phyloP scores from a whole-genome alignment of 495 filamentous ascomycete species.

The Amorphotheca resinae region DNA sequence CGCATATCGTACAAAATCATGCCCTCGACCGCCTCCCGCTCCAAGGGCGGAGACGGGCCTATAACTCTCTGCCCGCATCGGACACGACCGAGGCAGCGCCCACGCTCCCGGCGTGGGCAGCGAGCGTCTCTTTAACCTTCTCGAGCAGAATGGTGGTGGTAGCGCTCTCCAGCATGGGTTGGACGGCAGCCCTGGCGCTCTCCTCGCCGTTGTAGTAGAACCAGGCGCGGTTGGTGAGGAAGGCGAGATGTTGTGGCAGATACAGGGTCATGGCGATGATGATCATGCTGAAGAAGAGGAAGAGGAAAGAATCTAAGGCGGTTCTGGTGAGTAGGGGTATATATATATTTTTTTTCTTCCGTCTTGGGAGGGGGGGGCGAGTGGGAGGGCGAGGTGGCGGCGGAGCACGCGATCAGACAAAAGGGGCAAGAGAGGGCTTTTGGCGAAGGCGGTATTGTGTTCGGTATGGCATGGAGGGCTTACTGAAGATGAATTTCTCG shows the following conservation, averaged over 20 bases:
- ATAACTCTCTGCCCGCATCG: conserved; percentile 10
- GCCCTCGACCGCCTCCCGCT: background rate
- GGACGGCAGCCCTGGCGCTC: conserved; percentile 24
- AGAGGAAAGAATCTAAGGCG: conserved; percentile 74
- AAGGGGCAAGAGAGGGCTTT: too few relatives aligned
- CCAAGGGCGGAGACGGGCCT: too few relatives aligned
- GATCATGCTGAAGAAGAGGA: conserved; percentile 75
- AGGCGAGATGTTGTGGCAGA: conserved; percentile 75
- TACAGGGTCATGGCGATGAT: conserved; percentile 79
- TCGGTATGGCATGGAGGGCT: conserved; percentile 4
- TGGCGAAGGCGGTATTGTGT: too few relatives aligned
- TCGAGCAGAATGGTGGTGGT: conserved; percentile 14
- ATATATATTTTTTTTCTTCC: too few relatives aligned
- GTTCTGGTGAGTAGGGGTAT: too few relatives aligned
- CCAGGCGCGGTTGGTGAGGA: conserved; percentile 70
- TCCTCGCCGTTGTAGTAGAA: conserved; percentile 89
- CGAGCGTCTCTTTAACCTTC: conserved; percentile 22
- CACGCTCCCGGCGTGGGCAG: too few relatives aligned
- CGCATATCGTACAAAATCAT: background rate
- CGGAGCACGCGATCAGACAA: background rate
- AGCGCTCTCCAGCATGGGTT: conserved; percentile 22
- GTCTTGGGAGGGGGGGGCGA: too few relatives aligned
- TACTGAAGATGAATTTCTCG: conserved; percentile 71
- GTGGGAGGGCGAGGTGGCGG: background rate
- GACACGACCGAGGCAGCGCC: conserved; percentile 15